Conservation (phyloP, 495 filamentous ascomycete species). For the Neurospora sp. region DNA sequence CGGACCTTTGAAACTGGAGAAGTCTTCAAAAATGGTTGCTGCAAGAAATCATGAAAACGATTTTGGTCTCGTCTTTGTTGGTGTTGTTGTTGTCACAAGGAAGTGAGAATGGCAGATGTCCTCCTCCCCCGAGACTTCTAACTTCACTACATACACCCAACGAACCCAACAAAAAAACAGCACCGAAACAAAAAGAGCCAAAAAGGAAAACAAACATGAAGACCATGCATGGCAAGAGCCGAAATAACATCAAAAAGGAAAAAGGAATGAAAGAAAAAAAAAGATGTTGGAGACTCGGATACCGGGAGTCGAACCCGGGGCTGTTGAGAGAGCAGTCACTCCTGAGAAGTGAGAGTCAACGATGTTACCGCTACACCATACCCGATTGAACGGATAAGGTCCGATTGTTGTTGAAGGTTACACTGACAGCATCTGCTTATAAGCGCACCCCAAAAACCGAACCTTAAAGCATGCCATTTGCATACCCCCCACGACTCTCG, state of each 20-base stretch:
- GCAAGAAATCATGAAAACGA: neutral
- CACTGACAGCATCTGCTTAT: fast-evolving
- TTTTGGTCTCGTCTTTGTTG: neutral
- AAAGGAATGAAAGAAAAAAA: neutral
- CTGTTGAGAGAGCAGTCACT: neutral
- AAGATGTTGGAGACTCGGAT: neutral
- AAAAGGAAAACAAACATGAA: neutral
- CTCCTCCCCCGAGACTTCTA: neutral
- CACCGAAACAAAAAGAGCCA: neutral
- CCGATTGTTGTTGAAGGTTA: neutral
- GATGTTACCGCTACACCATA: neutral
- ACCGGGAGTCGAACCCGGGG: neutral
- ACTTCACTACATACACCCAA: neutral
- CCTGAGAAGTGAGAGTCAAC: neutral
- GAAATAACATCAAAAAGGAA: neutral
- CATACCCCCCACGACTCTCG: neutral
- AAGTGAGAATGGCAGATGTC: neutral
- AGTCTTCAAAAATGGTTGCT: neutral
- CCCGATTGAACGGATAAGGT: neutral
- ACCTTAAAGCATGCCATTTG: neutral
- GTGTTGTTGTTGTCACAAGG: neutral
- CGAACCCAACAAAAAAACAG: neutral
- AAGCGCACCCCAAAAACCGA: no score
- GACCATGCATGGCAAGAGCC: neutral
- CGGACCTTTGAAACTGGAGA: neutral